A percentile compares a stretch with the other conserved stretches of the same genome.
phyloP scores from a whole-genome alignment of 1,139 yeast genomes.

The Nadsonia starkeyi-henricii region DNA sequence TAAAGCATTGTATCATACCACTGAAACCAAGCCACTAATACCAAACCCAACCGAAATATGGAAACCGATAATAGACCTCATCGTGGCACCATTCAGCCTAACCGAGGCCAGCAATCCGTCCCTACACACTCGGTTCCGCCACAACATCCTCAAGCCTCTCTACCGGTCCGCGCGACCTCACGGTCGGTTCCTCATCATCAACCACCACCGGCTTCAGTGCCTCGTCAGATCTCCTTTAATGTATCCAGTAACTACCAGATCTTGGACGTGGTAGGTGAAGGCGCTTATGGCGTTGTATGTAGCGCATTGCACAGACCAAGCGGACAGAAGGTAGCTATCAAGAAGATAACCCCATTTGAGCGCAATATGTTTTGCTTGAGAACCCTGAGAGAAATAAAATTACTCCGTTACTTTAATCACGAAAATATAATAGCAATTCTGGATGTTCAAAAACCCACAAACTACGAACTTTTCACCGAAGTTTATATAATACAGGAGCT shows the following conservation, averaged over 20 bases:
- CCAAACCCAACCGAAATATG: too few species aligned
- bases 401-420: conserved; percentile 75
- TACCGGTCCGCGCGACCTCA: neutral
- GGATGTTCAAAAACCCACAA: conserved; percentile 79
- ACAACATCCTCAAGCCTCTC: neutral
- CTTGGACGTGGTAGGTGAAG: conserved; percentile 81
- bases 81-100: too few species aligned
- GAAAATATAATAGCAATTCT: conserved; percentile 84
- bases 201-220: neutral
- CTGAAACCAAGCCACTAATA: too few species aligned
- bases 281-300: conserved; percentile 97
- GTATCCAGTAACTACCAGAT: conserved; percentile 81
- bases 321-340: conserved; percentile 83
- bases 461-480: conserved; percentile 63
- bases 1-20: too few species aligned
- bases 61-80: too few species aligned
- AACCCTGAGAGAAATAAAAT: conserved; percentile 78
- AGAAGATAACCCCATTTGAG: conserved; percentile 88
- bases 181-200: neutral
- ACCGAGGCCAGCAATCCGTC: neutral
- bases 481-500: conserved; percentile 88
- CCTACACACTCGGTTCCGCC: neutral
- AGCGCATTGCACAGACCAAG: conserved; percentile 84
- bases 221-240: conserved; percentile 56
- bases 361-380: conserved; percentile 83